Evolutionary conservation across 2,329 filamentous ascomycete genomes (phyloP).

Genomic region (Diaporthe australafricana): DNA sequence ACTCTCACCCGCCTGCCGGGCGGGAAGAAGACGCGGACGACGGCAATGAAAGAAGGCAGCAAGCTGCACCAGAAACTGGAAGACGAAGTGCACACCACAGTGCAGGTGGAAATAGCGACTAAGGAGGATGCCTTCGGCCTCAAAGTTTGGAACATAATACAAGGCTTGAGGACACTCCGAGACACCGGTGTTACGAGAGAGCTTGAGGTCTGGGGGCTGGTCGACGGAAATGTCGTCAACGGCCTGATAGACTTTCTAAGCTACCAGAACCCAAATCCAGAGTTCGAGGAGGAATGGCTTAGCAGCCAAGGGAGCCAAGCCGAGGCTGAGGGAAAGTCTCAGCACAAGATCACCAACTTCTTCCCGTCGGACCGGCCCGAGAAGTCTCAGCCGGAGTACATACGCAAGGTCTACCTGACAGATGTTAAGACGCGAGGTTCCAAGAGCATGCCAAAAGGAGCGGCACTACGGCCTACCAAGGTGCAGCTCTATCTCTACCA

Average conservation of each 20-base stretch:
- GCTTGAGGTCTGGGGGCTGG: conserved; percentile 84
- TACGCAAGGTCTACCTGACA: conserved; percentile 73
- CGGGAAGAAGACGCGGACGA: conserved; percentile 80
- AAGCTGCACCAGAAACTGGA: conserved; percentile 86
- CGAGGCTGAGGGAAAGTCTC: conserved; percentile 38
- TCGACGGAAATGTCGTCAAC: conserved; percentile 86
- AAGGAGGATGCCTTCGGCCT: conserved; percentile 88
- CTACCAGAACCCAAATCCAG: conserved; percentile 78
- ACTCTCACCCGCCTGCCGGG: conserved; percentile 77
- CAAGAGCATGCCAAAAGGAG: conserved; percentile 71
- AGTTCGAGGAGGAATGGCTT: conserved; percentile 72
- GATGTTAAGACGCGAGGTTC: conserved; percentile 88
- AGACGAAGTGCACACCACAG: conserved; percentile 83
- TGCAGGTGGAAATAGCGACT: conserved; percentile 77
- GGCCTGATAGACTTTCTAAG: conserved; percentile 91
- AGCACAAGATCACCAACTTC: conserved; percentile 56
- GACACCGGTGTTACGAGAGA: conserved; percentile 80
- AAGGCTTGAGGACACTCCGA: conserved; percentile 80
- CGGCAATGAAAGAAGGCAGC: conserved; percentile 86
- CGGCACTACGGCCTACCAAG: conserved; percentile 78
- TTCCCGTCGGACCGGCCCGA: conserved; percentile 44
- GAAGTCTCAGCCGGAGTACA: not conserved
- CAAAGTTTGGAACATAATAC: conserved; percentile 90
- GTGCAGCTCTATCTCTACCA: conserved; percentile 94
- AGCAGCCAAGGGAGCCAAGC: conserved; percentile 50